Conservation (phyloP, 441 rosid species). For the Heliophila coronopifolia region DNA sequence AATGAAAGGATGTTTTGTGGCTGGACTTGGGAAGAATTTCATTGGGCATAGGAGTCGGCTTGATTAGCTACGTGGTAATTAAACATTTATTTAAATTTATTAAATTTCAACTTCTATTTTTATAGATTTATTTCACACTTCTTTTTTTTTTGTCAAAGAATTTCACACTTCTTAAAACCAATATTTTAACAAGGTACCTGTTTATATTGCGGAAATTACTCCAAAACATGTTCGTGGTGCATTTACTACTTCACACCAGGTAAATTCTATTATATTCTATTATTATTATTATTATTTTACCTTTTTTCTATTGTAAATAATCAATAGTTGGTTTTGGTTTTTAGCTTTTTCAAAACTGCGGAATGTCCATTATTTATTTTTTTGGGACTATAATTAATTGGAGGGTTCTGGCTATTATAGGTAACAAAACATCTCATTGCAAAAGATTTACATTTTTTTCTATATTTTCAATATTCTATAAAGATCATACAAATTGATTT, state of each 20-base stretch:
- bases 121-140: background rate
- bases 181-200: slow-evolving; percentile 38
- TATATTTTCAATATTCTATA: background rate
- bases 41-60: slow-evolving; percentile 48
- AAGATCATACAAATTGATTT: background rate
- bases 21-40: slow-evolving; percentile 53
- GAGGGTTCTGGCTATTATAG: slow-evolving; percentile 49
- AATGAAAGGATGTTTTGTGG: slow-evolving; percentile 37
- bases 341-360: slow-evolving; percentile 44
- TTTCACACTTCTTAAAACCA: too few relatives aligned
- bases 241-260: slow-evolving; percentile 37
- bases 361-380: slow-evolving; percentile 39
- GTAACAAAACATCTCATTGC: slow-evolving; percentile 19
- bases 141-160: too few relatives aligned
- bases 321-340: background rate
- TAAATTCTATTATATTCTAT: slow-evolving; percentile 1
- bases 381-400: slow-evolving; percentile 43
- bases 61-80: slow-evolving; percentile 46
- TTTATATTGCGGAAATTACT: slow-evolving; percentile 57
- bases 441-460: background rate
- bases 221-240: slow-evolving; percentile 57
- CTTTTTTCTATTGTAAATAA: background rate
- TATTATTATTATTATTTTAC: too few relatives aligned
- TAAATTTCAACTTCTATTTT: background rate
- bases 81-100: background rate